Percentiles rank a stretch among this genome's conserved stretches.
phyloP scores from a whole-genome alignment of 495 filamentous ascomycete species.

The Penicillium robsamsonii region DNA sequence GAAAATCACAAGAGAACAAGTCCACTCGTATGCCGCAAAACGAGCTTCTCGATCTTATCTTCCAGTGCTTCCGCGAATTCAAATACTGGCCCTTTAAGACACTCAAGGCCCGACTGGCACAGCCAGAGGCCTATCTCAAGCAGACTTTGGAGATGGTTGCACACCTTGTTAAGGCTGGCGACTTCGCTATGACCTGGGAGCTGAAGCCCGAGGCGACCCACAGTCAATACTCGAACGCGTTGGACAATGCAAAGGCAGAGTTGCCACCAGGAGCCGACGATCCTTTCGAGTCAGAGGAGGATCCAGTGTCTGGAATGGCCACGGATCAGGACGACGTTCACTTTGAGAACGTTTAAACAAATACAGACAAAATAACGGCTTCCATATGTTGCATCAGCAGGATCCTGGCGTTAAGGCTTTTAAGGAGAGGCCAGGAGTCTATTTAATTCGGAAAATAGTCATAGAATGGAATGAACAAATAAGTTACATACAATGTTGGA shows the following conservation, averaged over 20 bases:
- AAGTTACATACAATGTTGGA: background rate
- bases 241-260: slow-evolving; percentile 46
- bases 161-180: slow-evolving; percentile 71
- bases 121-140: slow-evolving; percentile 90
- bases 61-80: slow-evolving; percentile 75
- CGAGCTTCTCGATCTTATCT: slow-evolving; percentile 80
- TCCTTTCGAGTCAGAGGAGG: slow-evolving; percentile 46
- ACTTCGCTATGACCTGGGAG: slow-evolving; percentile 80
- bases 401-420: slow-evolving; percentile 23
- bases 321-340: slow-evolving; percentile 68
- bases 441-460: slow-evolving; percentile 1
- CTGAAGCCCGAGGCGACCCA: slow-evolving; percentile 69
- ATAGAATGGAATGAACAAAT: slow-evolving; percentile 13
- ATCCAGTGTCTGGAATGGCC: slow-evolving; percentile 44
- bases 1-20: slow-evolving; percentile 67
- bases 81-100: slow-evolving; percentile 87
- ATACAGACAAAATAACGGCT: background rate
- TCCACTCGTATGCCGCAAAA: slow-evolving; percentile 81
- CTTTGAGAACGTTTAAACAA: slow-evolving; percentile 66
- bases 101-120: slow-evolving; percentile 66
- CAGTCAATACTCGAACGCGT: slow-evolving; percentile 49
- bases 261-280: slow-evolving; percentile 43
- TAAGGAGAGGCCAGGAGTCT: background rate
- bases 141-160: slow-evolving; percentile 81
- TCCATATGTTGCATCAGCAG: slow-evolving; percentile 30